Evolutionary conservation across 2,329 filamentous ascomycete species (phyloP), one percentile per base, ranked within the genome.

Genomic region (Pestalotiopsis sp.): DNA sequence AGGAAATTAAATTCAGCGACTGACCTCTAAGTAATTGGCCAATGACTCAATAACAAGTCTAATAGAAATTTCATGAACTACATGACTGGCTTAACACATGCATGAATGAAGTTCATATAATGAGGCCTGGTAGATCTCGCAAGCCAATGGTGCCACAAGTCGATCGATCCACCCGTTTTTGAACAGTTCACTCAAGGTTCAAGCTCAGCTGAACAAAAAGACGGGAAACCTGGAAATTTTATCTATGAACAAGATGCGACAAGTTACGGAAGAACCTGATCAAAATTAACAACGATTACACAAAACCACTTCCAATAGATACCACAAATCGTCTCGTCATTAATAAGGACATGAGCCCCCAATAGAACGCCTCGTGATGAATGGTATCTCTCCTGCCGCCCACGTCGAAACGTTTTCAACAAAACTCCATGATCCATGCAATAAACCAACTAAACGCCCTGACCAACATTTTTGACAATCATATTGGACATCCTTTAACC

Each of bases 371-470:
- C 57, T 59, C 27, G 23, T 59, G 27, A 27, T 27, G 11, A 36
- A 59, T 59, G 25, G 57, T 59, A 59, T 59, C 57, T 59, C 23
- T 27, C 57, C 23, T 36, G 57, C 23, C 11, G 23, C 57, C 17
- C 17, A 13, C 23, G 20, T 36, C 57, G 20, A 27, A 27, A 27
- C n/a, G 57, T 52, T 52, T 52, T 17, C 27, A 9, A 13, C 27
- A 59, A 17, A 62, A 62, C 59, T 62, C 59, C 59, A 41, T 39
- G 14, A 6, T 14, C 36, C 59, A 62, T 62, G 59, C 59, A 62
- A 62, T 62, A 39, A 62, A 62, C 9, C 59, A 39, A n/a, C n/a
- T 20, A 27, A 59, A 59, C 57, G 57, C 57, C 57, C 31, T n/a
- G 5, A 7, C 57, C 57, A 31, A 36, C 27, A 20, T 17, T 27